Conservation (phyloP, 2,329 filamentous ascomycete species). For the Rutstroemia sp. region DNA sequence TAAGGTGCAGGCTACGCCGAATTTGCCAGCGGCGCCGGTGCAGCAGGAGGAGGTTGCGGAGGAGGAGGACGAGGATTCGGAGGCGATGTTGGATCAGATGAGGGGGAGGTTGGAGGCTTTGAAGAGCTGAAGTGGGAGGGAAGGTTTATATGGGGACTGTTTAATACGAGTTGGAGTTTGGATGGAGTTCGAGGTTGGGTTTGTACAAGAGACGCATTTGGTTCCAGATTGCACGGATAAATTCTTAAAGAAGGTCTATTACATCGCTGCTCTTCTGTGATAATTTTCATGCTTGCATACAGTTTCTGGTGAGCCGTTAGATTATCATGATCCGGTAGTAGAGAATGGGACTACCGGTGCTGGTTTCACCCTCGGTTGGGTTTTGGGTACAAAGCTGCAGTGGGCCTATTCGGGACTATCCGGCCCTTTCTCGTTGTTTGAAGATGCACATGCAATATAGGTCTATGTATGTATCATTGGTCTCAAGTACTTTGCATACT, state of each 20-base stretch:
- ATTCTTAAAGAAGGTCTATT: not conserved
- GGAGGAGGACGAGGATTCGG: conserved; percentile 77
- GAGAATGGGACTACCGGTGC: no score
- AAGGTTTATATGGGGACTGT: not conserved
- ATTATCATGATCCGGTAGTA: no score
- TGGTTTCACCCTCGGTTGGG: no score
- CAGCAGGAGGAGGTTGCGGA: conserved; percentile 48
- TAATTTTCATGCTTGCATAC: no score
- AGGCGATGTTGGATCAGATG: conserved; percentile 92
- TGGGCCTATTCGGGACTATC: no score
- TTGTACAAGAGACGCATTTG: not conserved
- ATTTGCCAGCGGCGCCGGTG: conserved; percentile 41
- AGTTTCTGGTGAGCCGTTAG: no score
- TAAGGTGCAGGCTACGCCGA: conserved; percentile 54
- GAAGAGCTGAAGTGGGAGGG: conserved; percentile 56
- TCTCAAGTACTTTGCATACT: no score
- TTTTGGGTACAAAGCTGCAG: no score
- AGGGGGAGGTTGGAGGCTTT: conserved; percentile 81
- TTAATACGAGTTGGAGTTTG: not conserved
- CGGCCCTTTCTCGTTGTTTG: no score
- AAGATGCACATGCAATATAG: no score
- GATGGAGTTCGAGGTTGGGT: not conserved
- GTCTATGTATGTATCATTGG: no score
- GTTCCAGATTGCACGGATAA: not conserved
- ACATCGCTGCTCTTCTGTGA: no score